These are phyloP conservation scores for Aegilops sharonensis DNA, from an alignment of 176 grass and related monocot genomes.

Conservation along the genomic window DNA sequence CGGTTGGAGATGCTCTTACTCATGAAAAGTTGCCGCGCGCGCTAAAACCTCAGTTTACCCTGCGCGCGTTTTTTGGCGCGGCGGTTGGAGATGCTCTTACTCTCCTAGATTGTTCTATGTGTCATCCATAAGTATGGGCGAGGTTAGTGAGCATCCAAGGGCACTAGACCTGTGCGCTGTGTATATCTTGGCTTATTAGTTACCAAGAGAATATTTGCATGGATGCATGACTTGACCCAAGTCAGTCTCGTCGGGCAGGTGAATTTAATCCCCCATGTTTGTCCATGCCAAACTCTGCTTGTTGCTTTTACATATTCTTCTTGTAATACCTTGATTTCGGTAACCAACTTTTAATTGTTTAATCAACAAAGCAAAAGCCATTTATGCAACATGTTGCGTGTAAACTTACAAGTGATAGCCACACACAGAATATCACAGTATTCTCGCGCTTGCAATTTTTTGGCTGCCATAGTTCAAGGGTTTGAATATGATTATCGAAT, in stretches of 20 bases:
- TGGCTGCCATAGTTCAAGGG: not conserved
- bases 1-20: too few relatives aligned
- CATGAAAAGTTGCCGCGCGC: too few relatives aligned
- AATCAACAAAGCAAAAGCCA: constrained; percentile 22
- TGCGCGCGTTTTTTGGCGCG: too few relatives aligned
- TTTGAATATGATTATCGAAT: not conserved
- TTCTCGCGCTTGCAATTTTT: not conserved
- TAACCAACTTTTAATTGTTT: constrained; percentile 28
- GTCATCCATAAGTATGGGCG: not conserved
- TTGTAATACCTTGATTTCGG: constrained; percentile 39
- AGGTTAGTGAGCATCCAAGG: too few relatives aligned
- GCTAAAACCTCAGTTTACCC: too few relatives aligned
- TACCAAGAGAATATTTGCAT: constrained; percentile 22
- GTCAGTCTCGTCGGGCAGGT: not conserved
- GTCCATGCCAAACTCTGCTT: constrained; percentile 40
- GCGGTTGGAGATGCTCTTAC: too few relatives aligned
- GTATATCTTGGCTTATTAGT: constrained; percentile 16
- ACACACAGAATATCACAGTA: not conserved
- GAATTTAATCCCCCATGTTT: constrained; percentile 26
- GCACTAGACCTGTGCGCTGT: not conserved
- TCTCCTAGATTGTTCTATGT: constrained; percentile 1
- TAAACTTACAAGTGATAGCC: constrained; percentile 30
- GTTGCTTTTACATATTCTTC: constrained; percentile 34
- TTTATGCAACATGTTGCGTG: not conserved
- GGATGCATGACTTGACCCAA: constrained; percentile 37